Evolutionary conservation across 768 basidiomycete species (phyloP).

Genomic region (Boletus insuetus): DNA sequence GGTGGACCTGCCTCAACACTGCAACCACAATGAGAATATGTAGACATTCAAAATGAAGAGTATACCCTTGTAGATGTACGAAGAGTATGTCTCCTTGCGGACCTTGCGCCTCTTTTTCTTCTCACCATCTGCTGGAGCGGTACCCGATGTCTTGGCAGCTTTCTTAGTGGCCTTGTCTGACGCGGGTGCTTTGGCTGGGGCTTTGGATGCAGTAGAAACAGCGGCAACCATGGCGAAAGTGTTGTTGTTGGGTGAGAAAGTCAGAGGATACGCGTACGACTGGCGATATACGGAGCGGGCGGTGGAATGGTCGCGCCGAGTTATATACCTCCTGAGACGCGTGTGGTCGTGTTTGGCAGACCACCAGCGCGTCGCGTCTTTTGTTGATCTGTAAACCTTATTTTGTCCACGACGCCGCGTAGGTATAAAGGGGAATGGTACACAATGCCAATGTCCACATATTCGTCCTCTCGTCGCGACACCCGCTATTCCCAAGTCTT

Average conservation of each 20-base stretch:
- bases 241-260: slow-evolving; percentile 6
- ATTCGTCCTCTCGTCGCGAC: slow-evolving; percentile 5
- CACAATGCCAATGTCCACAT: slow-evolving; percentile 4
- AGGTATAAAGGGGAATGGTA: slow-evolving; percentile 29
- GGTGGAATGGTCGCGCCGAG: neutral
- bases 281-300: slow-evolving; percentile 11
- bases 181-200: slow-evolving; percentile 41
- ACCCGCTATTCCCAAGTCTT: neutral
- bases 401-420: slow-evolving; percentile 13
- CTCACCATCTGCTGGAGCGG: slow-evolving; percentile 59
- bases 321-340: slow-evolving; percentile 29
- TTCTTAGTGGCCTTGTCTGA: slow-evolving; percentile 42
- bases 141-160: slow-evolving; percentile 57
- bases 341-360: slow-evolving; percentile 38
- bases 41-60: neutral
- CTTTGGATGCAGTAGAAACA: slow-evolving; percentile 42
- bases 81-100: slow-evolving; percentile 90
- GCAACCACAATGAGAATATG: slow-evolving; percentile 1
- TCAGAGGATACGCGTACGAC: slow-evolving; percentile 3
- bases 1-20: slow-evolving; percentile 98
- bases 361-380: slow-evolving; percentile 32
- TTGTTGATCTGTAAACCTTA: slow-evolving; percentile 41
- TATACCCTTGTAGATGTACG: slow-evolving; percentile 91
- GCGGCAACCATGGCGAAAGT: slow-evolving; percentile 58
- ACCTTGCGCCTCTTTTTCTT: slow-evolving; percentile 89